Evolutionary conservation across 176 grass and related monocot genomes (phyloP).

Genomic region (Ampelocalamus luodianensis): DNA sequence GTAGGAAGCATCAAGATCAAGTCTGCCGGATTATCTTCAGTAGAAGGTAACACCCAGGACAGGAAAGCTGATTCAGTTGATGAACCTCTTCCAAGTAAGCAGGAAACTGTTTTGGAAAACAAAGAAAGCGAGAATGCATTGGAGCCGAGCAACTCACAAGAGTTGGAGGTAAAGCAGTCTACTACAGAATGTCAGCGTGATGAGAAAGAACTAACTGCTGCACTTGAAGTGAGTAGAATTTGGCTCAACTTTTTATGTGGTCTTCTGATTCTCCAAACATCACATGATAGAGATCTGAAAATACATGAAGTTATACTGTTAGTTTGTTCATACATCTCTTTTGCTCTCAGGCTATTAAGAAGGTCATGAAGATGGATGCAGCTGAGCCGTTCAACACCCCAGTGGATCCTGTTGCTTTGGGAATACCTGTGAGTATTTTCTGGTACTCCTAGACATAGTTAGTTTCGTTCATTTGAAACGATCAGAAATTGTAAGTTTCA

Average conservation of each 20-base stretch:
- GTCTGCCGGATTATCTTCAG: constrained; percentile 34
- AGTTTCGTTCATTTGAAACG: constrained; percentile 17
- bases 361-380: constrained; percentile 95
- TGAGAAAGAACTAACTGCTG: constrained; percentile 66
- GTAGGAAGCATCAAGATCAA: constrained; percentile 59
- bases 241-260: not conserved
- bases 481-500: not conserved
- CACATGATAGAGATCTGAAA: not conserved
- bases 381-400: constrained; percentile 89
- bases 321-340: not conserved
- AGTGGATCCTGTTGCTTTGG: constrained; percentile 84
- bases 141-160: constrained; percentile 42
- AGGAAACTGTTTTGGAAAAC: constrained; percentile 34
- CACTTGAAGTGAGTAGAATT: constrained; percentile 57
- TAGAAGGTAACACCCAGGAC: constrained; percentile 35
- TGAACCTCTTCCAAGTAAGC: constrained; percentile 42
- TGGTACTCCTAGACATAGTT: not conserved
- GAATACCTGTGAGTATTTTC: constrained; percentile 89
- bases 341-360: constrained; percentile 76
- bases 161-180: constrained; percentile 42
- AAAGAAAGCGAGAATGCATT: constrained; percentile 31
- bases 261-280: not conserved
- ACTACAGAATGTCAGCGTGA: constrained; percentile 44
- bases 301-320: not conserved
- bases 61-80: constrained; percentile 28